Percentiles rank a stretch among this genome's conserved stretches.
These are phyloP conservation scores for Aspergillus novofumigatus DNA, from an alignment of 2,329 filamentous ascomycete species.

Conservation along the genomic window DNA sequence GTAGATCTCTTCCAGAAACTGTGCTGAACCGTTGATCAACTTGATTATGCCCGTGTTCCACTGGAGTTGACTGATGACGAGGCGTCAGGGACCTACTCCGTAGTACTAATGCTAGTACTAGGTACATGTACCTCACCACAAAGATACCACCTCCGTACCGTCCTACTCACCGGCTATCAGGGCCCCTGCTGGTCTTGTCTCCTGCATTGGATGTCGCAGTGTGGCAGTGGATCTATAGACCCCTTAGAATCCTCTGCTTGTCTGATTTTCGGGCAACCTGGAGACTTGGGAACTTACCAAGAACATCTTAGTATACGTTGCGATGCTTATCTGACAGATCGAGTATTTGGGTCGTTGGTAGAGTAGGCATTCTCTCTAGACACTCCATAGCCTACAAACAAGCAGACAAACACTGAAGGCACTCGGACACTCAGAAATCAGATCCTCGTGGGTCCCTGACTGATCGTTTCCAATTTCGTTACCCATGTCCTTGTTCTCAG, in stretches of 20 bases:
- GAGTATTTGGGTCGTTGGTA: not conserved
- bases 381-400: not conserved
- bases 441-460: slow-evolving; percentile 12
- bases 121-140: no score
- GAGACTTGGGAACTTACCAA: not conserved
- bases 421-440: not conserved
- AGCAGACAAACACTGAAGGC: not conserved
- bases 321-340: not conserved
- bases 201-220: not conserved
- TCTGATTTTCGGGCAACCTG: not conserved
- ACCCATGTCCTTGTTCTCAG: not conserved
- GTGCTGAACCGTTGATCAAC: slow-evolving; percentile 8
- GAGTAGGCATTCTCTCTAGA: not conserved
- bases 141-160: no score
- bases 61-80: not conserved
- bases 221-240: not conserved
- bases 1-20: slow-evolving; percentile 19
- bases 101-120: not conserved
- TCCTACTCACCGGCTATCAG: not conserved
- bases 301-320: not conserved
- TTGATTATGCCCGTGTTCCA: not conserved
- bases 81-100: not conserved
- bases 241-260: not conserved
- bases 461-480: not conserved
- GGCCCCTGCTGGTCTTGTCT: no score